These are phyloP conservation scores for Lagenidium sp. DNA, from an alignment of 352 stramenopile genomes.

Conservation along the genomic window DNA sequence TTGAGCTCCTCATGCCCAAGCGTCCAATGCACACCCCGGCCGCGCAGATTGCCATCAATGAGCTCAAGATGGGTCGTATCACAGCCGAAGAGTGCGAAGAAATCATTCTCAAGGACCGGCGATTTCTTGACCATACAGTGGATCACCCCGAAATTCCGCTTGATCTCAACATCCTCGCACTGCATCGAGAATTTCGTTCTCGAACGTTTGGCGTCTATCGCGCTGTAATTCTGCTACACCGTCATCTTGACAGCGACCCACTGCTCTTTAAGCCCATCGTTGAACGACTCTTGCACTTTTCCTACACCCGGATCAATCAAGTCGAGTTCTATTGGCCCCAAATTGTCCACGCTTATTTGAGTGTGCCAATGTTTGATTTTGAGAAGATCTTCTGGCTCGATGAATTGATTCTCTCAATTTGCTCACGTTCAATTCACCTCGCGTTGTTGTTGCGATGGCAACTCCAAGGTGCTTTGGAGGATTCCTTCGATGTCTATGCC, in stretches of 20 bases:
- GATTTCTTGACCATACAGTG: slow-evolving; percentile 76
- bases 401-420: slow-evolving; percentile 83
- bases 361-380: slow-evolving; percentile 85
- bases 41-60: slow-evolving; percentile 80
- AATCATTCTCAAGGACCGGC: slow-evolving; percentile 72
- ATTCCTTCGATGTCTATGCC: slow-evolving; percentile 70
- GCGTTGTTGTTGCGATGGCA: slow-evolving; percentile 81
- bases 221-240: slow-evolving; percentile 78
- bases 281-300: slow-evolving; percentile 77
- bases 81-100: slow-evolving; percentile 84
- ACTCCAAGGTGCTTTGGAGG: slow-evolving; percentile 78
- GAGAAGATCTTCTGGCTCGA: slow-evolving; percentile 88
- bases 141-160: slow-evolving; percentile 81
- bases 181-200: slow-evolving; percentile 83
- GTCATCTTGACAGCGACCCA: slow-evolving; percentile 77
- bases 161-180: slow-evolving; percentile 74
- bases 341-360: slow-evolving; percentile 85
- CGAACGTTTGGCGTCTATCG: slow-evolving; percentile 77
- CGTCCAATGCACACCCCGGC: slow-evolving; percentile 69
- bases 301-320: slow-evolving; percentile 85
- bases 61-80: slow-evolving; percentile 76
- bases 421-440: slow-evolving; percentile 79
- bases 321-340: slow-evolving; percentile 90
- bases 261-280: slow-evolving; percentile 84
- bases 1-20: slow-evolving; percentile 86